phyloP scores from a whole-genome alignment of 768 basidiomycete genomes.

The Butyriboletus loyo region DNA sequence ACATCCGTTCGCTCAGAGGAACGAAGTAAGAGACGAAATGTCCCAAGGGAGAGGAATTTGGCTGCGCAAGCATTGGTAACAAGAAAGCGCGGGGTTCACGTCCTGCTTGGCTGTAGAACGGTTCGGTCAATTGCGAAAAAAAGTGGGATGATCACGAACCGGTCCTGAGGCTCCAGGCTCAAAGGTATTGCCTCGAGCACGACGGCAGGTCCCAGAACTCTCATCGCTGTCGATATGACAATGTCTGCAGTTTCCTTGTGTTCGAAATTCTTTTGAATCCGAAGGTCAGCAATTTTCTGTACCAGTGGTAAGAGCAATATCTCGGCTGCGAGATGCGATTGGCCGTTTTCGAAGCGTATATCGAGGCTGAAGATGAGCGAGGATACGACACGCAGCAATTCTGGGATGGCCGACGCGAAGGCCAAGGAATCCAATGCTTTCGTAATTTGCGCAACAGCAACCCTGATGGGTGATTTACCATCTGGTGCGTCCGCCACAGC shows the following conservation, averaged over 20 bases:
- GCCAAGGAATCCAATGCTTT: conserved; percentile 71
- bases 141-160: conserved; percentile 45
- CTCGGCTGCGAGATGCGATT: conserved; percentile 61
- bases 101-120: conserved; percentile 54
- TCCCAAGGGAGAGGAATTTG: conserved; percentile 73
- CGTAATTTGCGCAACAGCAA: conserved; percentile 59
- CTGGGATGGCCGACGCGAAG: conserved; percentile 73
- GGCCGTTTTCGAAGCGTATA: conserved; percentile 40
- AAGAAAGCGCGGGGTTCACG: conserved; percentile 88
- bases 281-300: conserved; percentile 65
- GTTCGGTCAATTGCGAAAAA: conserved; percentile 1
- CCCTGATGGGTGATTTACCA: conserved; percentile 54
- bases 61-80: conserved; percentile 78
- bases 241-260: conserved; percentile 84
- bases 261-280: conserved; percentile 82
- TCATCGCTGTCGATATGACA: conserved; percentile 77
- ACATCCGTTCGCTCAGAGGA: conserved; percentile 91
- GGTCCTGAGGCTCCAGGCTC: conserved; percentile 77
- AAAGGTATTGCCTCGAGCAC: conserved; percentile 74
- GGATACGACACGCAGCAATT: conserved; percentile 70
- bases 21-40: conserved; percentile 93
- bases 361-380: conserved; percentile 65
- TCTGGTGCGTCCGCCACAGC: conserved; percentile 47
- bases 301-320: conserved; percentile 67
- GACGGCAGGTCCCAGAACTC: conserved; percentile 79